Conservation (phyloP, 768 basidiomycete genomes). For the Sarcodon sp. region DNA sequence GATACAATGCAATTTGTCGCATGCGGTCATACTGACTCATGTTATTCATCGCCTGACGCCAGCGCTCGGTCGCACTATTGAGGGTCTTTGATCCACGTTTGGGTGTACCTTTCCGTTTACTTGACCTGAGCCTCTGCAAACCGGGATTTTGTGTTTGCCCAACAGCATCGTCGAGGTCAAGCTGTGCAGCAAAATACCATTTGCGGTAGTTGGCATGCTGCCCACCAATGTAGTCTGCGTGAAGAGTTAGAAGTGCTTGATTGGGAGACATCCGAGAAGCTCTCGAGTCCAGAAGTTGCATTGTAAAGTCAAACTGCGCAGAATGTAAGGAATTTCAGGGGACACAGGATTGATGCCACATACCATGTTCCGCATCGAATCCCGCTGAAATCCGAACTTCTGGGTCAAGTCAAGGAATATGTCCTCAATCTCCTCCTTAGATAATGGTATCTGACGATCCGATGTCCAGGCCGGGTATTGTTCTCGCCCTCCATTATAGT, state of each 20-base stretch:
- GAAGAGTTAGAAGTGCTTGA: slow-evolving; percentile 87
- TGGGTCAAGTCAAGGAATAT: slow-evolving; percentile 94
- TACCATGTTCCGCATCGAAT: slow-evolving; percentile 94
- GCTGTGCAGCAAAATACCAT: slow-evolving; percentile 99
- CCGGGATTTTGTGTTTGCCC: slow-evolving; percentile 90
- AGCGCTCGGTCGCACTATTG: slow-evolving; percentile 76
- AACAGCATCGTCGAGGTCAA: slow-evolving; percentile 96
- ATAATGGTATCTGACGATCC: slow-evolving; percentile 90
- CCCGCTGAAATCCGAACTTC: slow-evolving; percentile 97
- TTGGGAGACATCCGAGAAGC: slow-evolving; percentile 96
- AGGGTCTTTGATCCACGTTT: slow-evolving; percentile 56
- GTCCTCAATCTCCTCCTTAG: slow-evolving; percentile 99
- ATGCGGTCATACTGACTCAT: slow-evolving; percentile 98
- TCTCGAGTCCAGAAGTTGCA: slow-evolving; percentile 94
- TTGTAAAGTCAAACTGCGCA: slow-evolving; percentile 84
- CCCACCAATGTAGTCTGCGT: slow-evolving; percentile 98
- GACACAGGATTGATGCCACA: slow-evolving; percentile 4
- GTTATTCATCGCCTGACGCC: slow-evolving; percentile 96
- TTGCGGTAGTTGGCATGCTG: slow-evolving; percentile 98
- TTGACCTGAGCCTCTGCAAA: slow-evolving; percentile 69
- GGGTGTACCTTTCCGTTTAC: slow-evolving; percentile 35
- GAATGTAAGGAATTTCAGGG: neutral
- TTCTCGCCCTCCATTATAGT: slow-evolving; percentile 56
- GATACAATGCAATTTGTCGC: slow-evolving; percentile 88
- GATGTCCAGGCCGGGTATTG: slow-evolving; percentile 91